These are phyloP conservation scores for Colletotrichum sp. DNA, from an alignment of 2,329 filamentous ascomycete genomes.

Conservation along the genomic window DNA sequence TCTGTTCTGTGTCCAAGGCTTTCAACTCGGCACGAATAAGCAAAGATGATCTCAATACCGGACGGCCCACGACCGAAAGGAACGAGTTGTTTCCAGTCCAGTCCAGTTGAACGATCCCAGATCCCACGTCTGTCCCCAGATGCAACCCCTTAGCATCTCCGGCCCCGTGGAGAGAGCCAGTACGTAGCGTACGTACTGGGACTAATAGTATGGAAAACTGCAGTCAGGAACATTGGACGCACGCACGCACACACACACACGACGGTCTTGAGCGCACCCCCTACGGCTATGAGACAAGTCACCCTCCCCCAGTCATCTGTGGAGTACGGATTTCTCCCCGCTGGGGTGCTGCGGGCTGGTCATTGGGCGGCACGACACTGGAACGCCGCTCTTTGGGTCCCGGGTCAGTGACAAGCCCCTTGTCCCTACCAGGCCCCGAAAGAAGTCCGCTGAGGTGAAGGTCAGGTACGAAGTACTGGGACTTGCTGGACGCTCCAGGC, in stretches of 20 bases:
- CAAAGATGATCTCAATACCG: background rate
- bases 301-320: background rate
- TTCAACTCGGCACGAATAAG: background rate
- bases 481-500: constrained; percentile 16
- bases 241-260: background rate
- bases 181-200: background rate
- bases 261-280: background rate
- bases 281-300: background rate
- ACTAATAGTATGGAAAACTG: background rate
- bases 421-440: background rate
- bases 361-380: constrained; percentile 3
- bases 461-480: constrained; percentile 6
- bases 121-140: constrained; percentile 10
- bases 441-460: constrained; percentile 10
- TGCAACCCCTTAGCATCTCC: constrained; percentile 11
- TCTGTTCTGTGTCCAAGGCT: background rate
- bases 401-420: constrained; percentile 15
- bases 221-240: background rate
- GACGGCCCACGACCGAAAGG: background rate
- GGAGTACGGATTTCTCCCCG: constrained; percentile 21
- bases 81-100: background rate
- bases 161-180: constrained; percentile 11
- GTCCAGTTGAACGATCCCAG: background rate
- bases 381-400: background rate
- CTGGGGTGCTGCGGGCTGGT: background rate